A percentile compares a stretch with the other conserved stretches of the same genome.
Conservation (phyloP, 2,329 filamentous ascomycete genomes). For the Scedosporium dehoogii region DNA sequence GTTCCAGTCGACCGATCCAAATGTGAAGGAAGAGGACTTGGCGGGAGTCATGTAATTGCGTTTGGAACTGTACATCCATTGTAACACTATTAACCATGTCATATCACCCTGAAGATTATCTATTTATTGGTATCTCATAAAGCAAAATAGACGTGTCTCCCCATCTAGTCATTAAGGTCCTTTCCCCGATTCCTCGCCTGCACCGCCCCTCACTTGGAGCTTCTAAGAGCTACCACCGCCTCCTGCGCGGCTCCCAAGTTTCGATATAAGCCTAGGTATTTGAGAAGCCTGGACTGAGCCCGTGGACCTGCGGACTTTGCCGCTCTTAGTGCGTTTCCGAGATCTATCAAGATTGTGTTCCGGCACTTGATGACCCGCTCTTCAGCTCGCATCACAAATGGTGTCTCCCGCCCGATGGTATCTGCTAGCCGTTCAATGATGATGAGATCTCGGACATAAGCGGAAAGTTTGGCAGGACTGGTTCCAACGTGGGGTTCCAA, state of each 20-base stretch:
- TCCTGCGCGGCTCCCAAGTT: conserved; percentile 41
- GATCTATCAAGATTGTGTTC: conserved; percentile 46
- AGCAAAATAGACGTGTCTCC: conserved; percentile 7
- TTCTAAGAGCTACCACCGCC: conserved; percentile 23
- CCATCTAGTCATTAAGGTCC: conserved; percentile 16
- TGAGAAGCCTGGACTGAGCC: conserved; percentile 37
- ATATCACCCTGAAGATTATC: neutral
- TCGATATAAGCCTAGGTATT: conserved; percentile 43
- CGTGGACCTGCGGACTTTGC: conserved; percentile 30
- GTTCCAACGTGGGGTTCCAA: conserved; percentile 28
- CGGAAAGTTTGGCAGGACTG: conserved; percentile 34
- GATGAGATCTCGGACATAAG: conserved; percentile 35
- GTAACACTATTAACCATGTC: conserved; percentile 7
- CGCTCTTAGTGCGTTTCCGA: conserved; percentile 38
- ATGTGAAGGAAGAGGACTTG: conserved; percentile 41
- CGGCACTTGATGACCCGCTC: conserved; percentile 43
- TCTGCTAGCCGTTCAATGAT: conserved; percentile 31
- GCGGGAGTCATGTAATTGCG: conserved; percentile 40
- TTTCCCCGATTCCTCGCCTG: neutral
- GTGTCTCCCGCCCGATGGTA: conserved; percentile 33
- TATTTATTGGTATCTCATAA: conserved; percentile 7
- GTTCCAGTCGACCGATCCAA: conserved; percentile 53
- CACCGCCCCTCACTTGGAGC: neutral
- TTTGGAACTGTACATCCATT: conserved; percentile 4
- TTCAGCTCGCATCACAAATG: conserved; percentile 41